Percentiles rank a stretch among this genome's conserved stretches.
Conservation (phyloP, 257 asterid genomes). For the Cordia subcordata region DNA sequence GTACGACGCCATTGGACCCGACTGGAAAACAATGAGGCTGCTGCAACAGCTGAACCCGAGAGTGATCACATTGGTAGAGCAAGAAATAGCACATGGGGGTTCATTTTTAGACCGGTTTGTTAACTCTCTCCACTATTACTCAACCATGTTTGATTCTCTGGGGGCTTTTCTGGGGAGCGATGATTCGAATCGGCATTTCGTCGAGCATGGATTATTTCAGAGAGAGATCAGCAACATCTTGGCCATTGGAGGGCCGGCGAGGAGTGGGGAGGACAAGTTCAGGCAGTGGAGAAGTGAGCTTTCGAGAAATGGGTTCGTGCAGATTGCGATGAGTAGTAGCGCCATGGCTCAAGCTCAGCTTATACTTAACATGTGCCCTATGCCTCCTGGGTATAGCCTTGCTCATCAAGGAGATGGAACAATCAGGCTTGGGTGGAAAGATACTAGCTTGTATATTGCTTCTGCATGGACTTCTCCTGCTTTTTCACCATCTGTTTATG, state of each 20-base stretch:
- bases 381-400: constrained; percentile 53
- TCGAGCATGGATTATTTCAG: constrained; percentile 51
- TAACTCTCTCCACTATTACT: constrained; percentile 69
- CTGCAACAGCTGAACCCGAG: constrained; percentile 49
- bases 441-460: constrained; percentile 67
- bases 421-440: constrained; percentile 77
- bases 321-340: constrained; percentile 58
- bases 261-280: constrained; percentile 77
- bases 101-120: constrained; percentile 78
- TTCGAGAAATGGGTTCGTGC: constrained; percentile 44
- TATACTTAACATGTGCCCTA: constrained; percentile 66
- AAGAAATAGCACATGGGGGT: constrained; percentile 57
- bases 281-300: constrained; percentile 70
- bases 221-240: constrained; percentile 68
- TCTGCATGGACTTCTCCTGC: constrained; percentile 72
- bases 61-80: constrained; percentile 68
- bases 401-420: constrained; percentile 86
- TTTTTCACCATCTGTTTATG: constrained; percentile 6
- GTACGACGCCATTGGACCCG: constrained; percentile 77
- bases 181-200: constrained; percentile 40
- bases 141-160: constrained; percentile 67
- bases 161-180: constrained; percentile 46
- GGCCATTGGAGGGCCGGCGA: constrained; percentile 82
- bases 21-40: constrained; percentile 57
- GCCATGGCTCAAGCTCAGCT: constrained; percentile 81